phyloP scores from a whole-genome alignment of 176 grass and related monocot genomes.

The Oryza meyeriana region DNA sequence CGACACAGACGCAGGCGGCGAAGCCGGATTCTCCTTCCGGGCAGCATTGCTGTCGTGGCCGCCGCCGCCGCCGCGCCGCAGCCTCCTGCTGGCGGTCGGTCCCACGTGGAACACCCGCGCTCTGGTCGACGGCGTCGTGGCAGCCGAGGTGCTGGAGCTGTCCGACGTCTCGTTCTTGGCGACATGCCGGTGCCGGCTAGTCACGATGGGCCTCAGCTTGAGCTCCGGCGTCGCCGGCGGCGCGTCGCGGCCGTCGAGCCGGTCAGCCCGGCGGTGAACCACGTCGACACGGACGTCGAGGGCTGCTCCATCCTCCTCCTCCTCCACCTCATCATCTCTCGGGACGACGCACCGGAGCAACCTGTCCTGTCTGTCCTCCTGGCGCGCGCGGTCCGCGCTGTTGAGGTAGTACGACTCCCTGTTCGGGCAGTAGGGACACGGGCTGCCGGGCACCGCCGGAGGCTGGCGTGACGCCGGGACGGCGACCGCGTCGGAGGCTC shows the following conservation, averaged over 20 bases:
- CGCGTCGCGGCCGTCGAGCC: conserved; percentile 39
- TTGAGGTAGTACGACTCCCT: conserved; percentile 74
- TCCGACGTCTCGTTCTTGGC: conserved; percentile 7
- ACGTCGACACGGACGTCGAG: conserved; percentile 41
- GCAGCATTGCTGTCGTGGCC: neutral
- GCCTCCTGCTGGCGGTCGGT: neutral
- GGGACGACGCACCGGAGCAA: conserved; percentile 11
- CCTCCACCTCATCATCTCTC: neutral
- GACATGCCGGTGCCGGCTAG: conserved; percentile 28
- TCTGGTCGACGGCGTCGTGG: conserved; percentile 48
- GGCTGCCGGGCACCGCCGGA: neutral
- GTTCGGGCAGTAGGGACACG: conserved; percentile 39
- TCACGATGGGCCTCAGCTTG: conserved; percentile 69
- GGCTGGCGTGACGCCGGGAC: neutral
- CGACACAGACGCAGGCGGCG: neutral
- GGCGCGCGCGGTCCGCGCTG: conserved; percentile 44
- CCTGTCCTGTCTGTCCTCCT: conserved; percentile 13
- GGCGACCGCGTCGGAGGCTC: neutral
- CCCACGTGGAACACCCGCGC: conserved; percentile 40
- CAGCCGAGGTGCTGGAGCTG: conserved; percentile 19
- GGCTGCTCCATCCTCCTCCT: neutral
- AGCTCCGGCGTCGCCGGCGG: conserved; percentile 56
- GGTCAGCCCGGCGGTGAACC: conserved; percentile 23
- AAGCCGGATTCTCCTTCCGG: neutral
- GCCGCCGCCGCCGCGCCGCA: neutral